phyloP scores from a whole-genome alignment of 495 filamentous ascomycete genomes.

The Aspergillus saccharolyticus region DNA sequence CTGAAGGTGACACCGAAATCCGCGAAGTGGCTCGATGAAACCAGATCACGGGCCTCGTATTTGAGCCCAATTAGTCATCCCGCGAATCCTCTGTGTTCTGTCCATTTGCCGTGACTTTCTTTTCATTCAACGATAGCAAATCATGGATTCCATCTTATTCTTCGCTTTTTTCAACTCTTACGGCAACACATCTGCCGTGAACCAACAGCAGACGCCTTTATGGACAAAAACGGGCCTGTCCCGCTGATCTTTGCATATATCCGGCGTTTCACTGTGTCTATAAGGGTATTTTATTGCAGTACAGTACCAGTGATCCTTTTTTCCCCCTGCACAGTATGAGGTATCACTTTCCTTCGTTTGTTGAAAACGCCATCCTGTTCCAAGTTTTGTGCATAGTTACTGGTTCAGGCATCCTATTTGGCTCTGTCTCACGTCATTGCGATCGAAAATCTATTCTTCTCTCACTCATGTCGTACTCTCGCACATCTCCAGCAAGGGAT shows the following conservation, averaged over 20 bases:
- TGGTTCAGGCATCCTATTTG: slow-evolving; percentile 5
- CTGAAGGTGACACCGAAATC: slow-evolving; percentile 24
- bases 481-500: background rate
- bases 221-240: background rate
- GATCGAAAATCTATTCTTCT: slow-evolving; percentile 7
- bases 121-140: no score
- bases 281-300: slow-evolving; percentile 10
- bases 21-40: slow-evolving; percentile 22
- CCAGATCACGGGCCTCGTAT: background rate
- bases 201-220: background rate
- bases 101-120: background rate
- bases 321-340: background rate
- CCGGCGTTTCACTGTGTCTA: slow-evolving; percentile 18
- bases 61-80: background rate
- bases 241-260: slow-evolving; percentile 22
- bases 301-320: slow-evolving; percentile 5
- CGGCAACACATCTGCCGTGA: background rate
- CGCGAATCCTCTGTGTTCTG: background rate
- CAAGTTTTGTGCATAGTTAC: background rate
- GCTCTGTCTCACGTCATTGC: slow-evolving; percentile 4
- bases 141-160: background rate
- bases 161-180: background rate
- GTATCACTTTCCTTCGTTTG: slow-evolving; percentile 5
- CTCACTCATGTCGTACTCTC: background rate
- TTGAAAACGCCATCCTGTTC: background rate